Evolutionary conservation across 2,329 filamentous ascomycete species (phyloP).

Genomic region (Sporothrix mexicana): DNA sequence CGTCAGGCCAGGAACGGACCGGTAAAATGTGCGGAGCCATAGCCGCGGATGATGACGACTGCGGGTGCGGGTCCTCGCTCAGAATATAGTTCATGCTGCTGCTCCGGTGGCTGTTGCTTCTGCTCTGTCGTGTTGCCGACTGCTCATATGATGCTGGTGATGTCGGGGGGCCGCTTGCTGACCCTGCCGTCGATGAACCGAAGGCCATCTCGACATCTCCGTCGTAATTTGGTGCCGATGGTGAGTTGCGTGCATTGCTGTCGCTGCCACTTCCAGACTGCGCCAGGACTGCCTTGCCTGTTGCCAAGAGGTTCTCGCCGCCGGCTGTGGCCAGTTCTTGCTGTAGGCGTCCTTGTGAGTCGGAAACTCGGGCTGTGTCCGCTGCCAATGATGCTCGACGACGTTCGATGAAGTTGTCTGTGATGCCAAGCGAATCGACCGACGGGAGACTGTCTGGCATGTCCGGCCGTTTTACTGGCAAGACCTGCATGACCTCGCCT

Average conservation of each 20-base stretch:
- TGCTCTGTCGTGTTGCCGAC: background rate
- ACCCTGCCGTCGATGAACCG: background rate
- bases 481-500: conserved; percentile 37
- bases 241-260: conserved; percentile 11
- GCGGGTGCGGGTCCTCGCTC: conserved; percentile 28
- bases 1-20: conserved; percentile 37
- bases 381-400: conserved; percentile 36
- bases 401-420: conserved; percentile 37
- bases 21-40: conserved; percentile 34
- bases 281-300: conserved; percentile 36
- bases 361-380: conserved; percentile 30
- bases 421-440: conserved; percentile 37
- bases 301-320: conserved; percentile 36
- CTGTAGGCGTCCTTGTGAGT: conserved; percentile 36
- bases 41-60: conserved; percentile 20
- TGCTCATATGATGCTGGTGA: conserved; percentile 6
- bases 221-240: conserved; percentile 18
- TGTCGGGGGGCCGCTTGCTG: background rate
- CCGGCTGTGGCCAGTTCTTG: conserved; percentile 34
- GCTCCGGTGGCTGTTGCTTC: conserved; percentile 25
- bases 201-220: conserved; percentile 30
- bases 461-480: conserved; percentile 36
- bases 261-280: conserved; percentile 21
- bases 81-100: conserved; percentile 28
- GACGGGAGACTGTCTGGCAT: conserved; percentile 36